Evolutionary conservation across 306 rosid genomes (phyloP).

Genomic region (Elaeagnus macrophylla): DNA sequence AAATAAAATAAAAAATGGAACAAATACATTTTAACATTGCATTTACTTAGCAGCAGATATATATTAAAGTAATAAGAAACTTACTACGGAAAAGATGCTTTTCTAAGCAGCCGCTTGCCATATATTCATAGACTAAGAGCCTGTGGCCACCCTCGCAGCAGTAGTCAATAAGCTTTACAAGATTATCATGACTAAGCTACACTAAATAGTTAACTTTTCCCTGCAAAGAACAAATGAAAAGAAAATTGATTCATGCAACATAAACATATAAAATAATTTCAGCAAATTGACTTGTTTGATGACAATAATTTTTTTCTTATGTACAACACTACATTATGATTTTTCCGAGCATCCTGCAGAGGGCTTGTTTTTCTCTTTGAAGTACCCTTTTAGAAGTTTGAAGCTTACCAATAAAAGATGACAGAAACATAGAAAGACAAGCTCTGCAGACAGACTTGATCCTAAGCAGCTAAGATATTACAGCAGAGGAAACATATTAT

Average conservation of each 20-base stretch:
- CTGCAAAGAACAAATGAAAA: constrained; percentile 34
- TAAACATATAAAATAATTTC: not conserved
- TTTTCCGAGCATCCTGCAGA: too few relatives aligned
- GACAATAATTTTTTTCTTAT: not conserved
- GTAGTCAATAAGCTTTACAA: constrained; percentile 88
- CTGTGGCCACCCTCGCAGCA: constrained; percentile 96
- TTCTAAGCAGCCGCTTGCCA: constrained; percentile 96
- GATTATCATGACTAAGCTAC: constrained; percentile 80
- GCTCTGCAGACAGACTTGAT: too few relatives aligned
- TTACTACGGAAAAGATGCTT: constrained; percentile 94
- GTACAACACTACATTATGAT: too few relatives aligned
- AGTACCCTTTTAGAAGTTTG: too few relatives aligned
- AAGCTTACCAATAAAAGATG: too few relatives aligned
- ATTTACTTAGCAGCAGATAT: constrained; percentile 5
- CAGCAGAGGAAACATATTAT: too few relatives aligned
- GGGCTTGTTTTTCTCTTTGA: too few relatives aligned
- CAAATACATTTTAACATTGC: not conserved
- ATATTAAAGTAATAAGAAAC: constrained; percentile 15
- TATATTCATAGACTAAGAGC: constrained; percentile 82
- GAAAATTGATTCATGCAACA: not conserved
- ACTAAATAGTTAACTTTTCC: constrained; percentile 92
- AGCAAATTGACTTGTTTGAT: not conserved
- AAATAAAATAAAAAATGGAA: not conserved
- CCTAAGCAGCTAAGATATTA: too few relatives aligned
- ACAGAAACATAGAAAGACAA: too few relatives aligned